Evolutionary conservation across 1,284 basidiomycete genomes (phyloP), one percentile per base, ranked within the genome.

Genomic region (Takashimella tepidaria): DNA sequence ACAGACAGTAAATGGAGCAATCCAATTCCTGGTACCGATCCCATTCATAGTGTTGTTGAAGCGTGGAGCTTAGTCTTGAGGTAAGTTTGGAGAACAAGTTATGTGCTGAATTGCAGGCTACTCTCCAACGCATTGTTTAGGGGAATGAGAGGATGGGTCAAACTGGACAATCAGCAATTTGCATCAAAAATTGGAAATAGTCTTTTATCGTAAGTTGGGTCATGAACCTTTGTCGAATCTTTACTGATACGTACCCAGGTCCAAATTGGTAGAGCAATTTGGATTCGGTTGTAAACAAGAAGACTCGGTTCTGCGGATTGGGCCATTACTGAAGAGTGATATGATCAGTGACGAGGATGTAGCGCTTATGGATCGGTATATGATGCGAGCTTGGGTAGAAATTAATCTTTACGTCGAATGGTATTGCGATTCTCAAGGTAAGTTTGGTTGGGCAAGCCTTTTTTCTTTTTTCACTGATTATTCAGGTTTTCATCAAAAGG

Each of bases 351-450:
- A 60, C 4, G 62, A 57, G 12, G 58, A 64, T 42, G 57, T 64
- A 5, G 46, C 45, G 19, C 63, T 65, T 53, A 69, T 72, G 67
- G 64, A 69, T 49, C 53, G 46, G 42, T 74, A 74, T 52, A 69
- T 74, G 67, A 45, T 68, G 16, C 53, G 72, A 25, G 50, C 61
- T 1, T 74, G 72, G 72, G 61, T 74, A 5, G 72, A 74, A 57
- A 57, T 70, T 8, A 53, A 51, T 0, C 52, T 70, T 1, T 62
- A 56, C 31, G 49, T 72, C 1, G 41, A 54, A 11, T 49, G 50
- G 1, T 68, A 54, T 41, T 57, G 60, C 41, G 41, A 45, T 3
- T 47, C 51, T 3, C 54, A 63, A 21, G 48, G 68, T 67, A 43
- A 48, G 65, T 60, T 1, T 1, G 10, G 19, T 11, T 25, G 4